phyloP scores from a whole-genome alignment of 352 stramenopile species.

The Phytophthora podocarpi region DNA sequence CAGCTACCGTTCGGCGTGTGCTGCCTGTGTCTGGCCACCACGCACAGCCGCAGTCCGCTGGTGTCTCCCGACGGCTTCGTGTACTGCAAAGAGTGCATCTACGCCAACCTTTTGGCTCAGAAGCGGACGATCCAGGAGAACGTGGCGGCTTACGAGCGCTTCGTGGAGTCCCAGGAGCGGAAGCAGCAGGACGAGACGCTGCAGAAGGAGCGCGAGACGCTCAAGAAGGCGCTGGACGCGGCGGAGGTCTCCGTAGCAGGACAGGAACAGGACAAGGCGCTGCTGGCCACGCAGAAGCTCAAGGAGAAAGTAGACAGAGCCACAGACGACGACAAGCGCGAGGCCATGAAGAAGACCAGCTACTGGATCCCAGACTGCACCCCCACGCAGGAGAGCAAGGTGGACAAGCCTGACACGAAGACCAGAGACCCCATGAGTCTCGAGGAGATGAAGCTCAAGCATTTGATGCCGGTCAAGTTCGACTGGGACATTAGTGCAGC shows the following conservation, averaged over 20 bases:
- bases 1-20: slow-evolving; percentile 82
- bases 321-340: slow-evolving; percentile 71
- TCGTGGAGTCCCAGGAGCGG: slow-evolving; percentile 53
- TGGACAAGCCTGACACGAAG: slow-evolving; percentile 70
- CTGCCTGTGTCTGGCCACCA: slow-evolving; percentile 75
- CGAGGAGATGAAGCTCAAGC: slow-evolving; percentile 86
- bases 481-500: slow-evolving; percentile 53
- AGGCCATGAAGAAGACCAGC: slow-evolving; percentile 82
- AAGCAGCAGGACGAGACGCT: slow-evolving; percentile 55
- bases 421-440: slow-evolving; percentile 86
- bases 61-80: slow-evolving; percentile 75
- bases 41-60: slow-evolving; percentile 59
- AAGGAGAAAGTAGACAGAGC: slow-evolving; percentile 77
- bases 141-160: slow-evolving; percentile 62
- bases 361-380: slow-evolving; percentile 90
- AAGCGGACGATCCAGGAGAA: slow-evolving; percentile 85
- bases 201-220: slow-evolving; percentile 52
- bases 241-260: slow-evolving; percentile 14
- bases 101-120: slow-evolving; percentile 83
- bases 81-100: slow-evolving; percentile 91
- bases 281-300: slow-evolving; percentile 47
- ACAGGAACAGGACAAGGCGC: background rate
- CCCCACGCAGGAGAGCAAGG: slow-evolving; percentile 50
- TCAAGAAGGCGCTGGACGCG: slow-evolving; percentile 60
- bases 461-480: slow-evolving; percentile 88